Percentiles rank a stretch among this genome's conserved stretches.
These are phyloP conservation scores for Epichloe aotearoae DNA, from an alignment of 2,329 filamentous ascomycete species.

Conservation along the genomic window DNA sequence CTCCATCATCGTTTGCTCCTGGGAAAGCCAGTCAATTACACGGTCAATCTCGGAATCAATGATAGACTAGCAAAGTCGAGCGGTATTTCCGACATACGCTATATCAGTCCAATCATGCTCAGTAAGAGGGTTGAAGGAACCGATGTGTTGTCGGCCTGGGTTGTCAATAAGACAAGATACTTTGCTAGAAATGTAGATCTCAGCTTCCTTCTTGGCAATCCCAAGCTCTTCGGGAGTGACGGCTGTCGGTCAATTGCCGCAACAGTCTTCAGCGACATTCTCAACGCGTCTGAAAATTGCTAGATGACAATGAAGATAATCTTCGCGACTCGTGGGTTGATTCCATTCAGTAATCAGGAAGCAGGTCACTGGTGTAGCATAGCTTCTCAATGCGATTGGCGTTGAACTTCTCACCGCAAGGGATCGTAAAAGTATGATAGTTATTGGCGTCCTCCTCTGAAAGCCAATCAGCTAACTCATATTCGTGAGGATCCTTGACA, in stretches of 20 bases:
- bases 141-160: constrained; percentile 61
- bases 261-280: constrained; percentile 70
- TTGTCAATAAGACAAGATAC: constrained; percentile 68
- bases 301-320: constrained; percentile 71
- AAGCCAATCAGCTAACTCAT: constrained; percentile 76
- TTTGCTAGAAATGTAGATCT: constrained; percentile 62
- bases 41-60: constrained; percentile 58
- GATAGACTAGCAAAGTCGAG: constrained; percentile 66
- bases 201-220: constrained; percentile 55
- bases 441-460: constrained; percentile 63
- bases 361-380: constrained; percentile 66
- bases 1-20: constrained; percentile 56
- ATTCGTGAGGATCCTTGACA: constrained; percentile 28
- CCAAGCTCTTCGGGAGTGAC: constrained; percentile 59
- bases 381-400: constrained; percentile 69
- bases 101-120: constrained; percentile 82
- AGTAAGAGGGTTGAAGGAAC: constrained; percentile 66
- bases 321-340: constrained; percentile 56
- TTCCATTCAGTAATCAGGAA: constrained; percentile 87
- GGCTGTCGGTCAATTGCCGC: constrained; percentile 61
- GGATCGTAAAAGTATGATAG: constrained; percentile 66
- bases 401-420: constrained; percentile 48
- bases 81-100: constrained; percentile 75
- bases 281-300: constrained; percentile 69
- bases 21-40: constrained; percentile 55